Base-by-base conservation (phyloP, 2,329 filamentous ascomycete species). In the Aspergillus neotritici region DNA sequence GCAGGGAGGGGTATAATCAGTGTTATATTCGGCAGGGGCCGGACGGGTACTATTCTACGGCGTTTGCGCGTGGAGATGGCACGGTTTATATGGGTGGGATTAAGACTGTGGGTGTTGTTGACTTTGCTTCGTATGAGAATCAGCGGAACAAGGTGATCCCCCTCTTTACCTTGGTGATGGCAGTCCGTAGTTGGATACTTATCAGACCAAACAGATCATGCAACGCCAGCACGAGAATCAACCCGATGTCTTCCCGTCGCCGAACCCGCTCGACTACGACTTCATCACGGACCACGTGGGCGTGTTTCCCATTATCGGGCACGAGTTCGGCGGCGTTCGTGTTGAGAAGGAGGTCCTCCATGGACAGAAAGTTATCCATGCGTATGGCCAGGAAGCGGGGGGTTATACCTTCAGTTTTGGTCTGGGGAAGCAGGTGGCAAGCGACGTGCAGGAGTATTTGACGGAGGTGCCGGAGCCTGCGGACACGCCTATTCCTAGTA, bases 361-460 rank as follows among this genome's bases (percentile, higher is more conserved):
- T 43, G 57, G 56, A 3, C 51, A 59, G 41, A 61, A 61, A 35
- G 48, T 62, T 12, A 52, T 62, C 5, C 58, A 62, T 43, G 57
- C 57, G 5, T 62, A 62, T 33, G 58, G 57, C 38, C 46, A 46
- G 11, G 50, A 46, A 37, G 55, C 50, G 10, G 58, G 58, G 4
- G 58, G 58, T 8, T 61, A 56, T 47, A 49, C 53, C 31, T 60
- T 55, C 44, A 57, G 56, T 36, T 60, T 58, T 37, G 57, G 57
- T 6, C 17, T 59, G 17, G 43, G 17, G 28, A 9, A n/a, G 4
- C 34, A 30, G 36, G 21, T 25, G 21, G 21, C 21, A 5, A 25
- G 21, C 21, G 21, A 25, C 6, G 21, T 25, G 21, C 21, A 25
- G 21, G 21, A 25, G 9, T 25, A 25, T 25, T 25, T 25, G 21